Base-by-base conservation (phyloP, 371 early-diverging fungal genomes). In the Mortierella sp. region DNA sequence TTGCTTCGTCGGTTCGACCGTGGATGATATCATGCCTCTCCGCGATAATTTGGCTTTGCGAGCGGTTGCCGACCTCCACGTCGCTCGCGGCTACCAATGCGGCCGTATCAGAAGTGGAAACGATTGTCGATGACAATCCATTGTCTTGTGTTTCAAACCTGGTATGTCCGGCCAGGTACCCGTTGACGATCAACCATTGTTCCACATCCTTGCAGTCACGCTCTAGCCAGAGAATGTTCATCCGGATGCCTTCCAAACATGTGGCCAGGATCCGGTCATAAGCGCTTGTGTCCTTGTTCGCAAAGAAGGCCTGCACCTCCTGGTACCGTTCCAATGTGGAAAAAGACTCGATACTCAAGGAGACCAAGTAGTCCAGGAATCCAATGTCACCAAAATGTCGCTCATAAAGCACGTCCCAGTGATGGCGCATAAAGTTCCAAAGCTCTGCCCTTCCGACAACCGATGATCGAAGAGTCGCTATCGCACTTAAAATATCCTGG, bases 201-300 rank as follows among this genome's bases (percentile, higher is more conserved):
- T 84, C 82, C 15, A 98, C 93, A 37, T 83, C 83, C 17, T 82
- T 83, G 24, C 86, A 69, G 66, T 96, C 96, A 51, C 95, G 84
- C 50, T 85, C 75, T 46, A 95, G 79, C 95, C 97, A 97, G 46
- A 86, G 81, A 9, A 95, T 88, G 65, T 88, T 90, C 56, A 88
- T 83, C 12, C 89, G 81, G 60, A 95, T 87, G n/a, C 83, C 86
- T 82, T 98, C 99, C n/a, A 97, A 70, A 31, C 92, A 88, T 79
- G 98, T 98, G 37, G 93, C 86, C 23, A 96, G 57, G 26, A 90
- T 84, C 34, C 95, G 83, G 39, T 83, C 87, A 76, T 91, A 88
- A 48, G 87, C 83, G 66, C 86, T 87, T 17, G 90, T 90, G 58
- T 94, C 87, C 79, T 91, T 90, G 49, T 81, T 86, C 12, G 85